Base-by-base conservation (phyloP, 805 yeast genomes). In the Pichia ethanolica region DNA sequence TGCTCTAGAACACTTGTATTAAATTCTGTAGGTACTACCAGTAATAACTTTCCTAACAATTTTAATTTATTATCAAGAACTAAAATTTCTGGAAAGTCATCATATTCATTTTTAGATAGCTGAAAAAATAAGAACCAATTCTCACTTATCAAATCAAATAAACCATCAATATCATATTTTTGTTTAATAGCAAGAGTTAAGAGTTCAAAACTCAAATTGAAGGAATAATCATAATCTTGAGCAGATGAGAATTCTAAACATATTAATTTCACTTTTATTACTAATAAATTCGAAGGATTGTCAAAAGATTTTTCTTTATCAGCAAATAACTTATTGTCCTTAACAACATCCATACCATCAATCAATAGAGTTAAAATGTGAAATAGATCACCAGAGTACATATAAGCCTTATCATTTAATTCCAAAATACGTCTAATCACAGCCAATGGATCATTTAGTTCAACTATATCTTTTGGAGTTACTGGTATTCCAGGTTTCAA, bases 61-160 rank as follows among this genome's bases (percentile, higher is more conserved):
- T 71, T 71, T 57, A 81, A 60, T 62, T 88, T 91, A 14, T 44
- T 40, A 3, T 57, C 38, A 5, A 60, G 6, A 4, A 45, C 8
- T 12, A 49, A 35, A 12, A 42, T 46, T 20, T 42, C 49, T n/a
- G 46, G 44, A 25, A 49, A 43, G n/a, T 50, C 58, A 13, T 54
- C 61, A 35, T 70, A 59, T 12, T 62, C 66, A 45, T 54, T 59
- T 63, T 85, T 83, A 4, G 86, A 86, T 4, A 84, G 81, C 57
- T 87, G 95, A 57, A 82, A 83, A 53, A 84, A 79, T 0, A 86
- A 79, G 28, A 81, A 71, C 96, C 96, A 89, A 44, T 71, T 66
- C 14, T 67, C 67, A 47, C 55, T 59, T 11, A 65, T 46, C 10
- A 60, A 20, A 0, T 43, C 26, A 35, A 30, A 59, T 44, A 55